Percentiles rank a stretch among this genome's conserved stretches.
Evolutionary conservation across 2,329 filamentous ascomycete genomes (phyloP).

Genomic region (Fusarium domesticum): DNA sequence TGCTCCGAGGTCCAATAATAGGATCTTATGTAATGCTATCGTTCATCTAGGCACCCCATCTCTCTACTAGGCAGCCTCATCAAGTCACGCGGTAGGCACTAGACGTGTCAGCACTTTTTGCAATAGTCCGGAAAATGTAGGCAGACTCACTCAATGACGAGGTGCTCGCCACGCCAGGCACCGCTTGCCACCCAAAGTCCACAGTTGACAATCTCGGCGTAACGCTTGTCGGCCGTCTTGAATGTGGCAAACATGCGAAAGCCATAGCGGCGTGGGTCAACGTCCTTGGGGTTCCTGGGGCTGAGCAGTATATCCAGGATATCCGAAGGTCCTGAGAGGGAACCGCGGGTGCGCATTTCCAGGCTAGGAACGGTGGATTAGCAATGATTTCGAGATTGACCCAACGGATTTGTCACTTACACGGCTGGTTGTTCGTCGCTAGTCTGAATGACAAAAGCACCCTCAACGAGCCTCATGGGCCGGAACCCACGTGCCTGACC

Average conservation of each 20-base stretch:
- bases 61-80: slow-evolving; percentile 7
- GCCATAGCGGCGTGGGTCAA: slow-evolving; percentile 44
- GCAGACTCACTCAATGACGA: slow-evolving; percentile 44
- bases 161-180: slow-evolving; percentile 44
- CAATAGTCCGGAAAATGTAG: background rate
- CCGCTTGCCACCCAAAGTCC: slow-evolving; percentile 50
- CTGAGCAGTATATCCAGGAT: slow-evolving; percentile 41
- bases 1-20: slow-evolving; percentile 19
- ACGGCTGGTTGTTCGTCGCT: slow-evolving; percentile 46
- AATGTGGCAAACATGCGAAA: slow-evolving; percentile 50
- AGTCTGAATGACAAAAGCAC: slow-evolving; percentile 49
- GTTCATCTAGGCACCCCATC: slow-evolving; percentile 4
- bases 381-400: background rate
- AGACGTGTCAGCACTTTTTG: slow-evolving; percentile 10
- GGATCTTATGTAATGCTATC: slow-evolving; percentile 26
- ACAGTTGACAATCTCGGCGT: slow-evolving; percentile 48
- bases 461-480: slow-evolving; percentile 45
- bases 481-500: slow-evolving; percentile 41
- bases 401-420: slow-evolving; percentile 25
- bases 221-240: slow-evolving; percentile 49
- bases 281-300: slow-evolving; percentile 37
- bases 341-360: slow-evolving; percentile 47
- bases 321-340: slow-evolving; percentile 46
- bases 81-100: slow-evolving; percentile 37
- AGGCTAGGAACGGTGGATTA: slow-evolving; percentile 28